These are phyloP conservation scores for Pilaira anomala DNA, from an alignment of 192 early-diverging fungal genomes.

Conservation along the genomic window DNA sequence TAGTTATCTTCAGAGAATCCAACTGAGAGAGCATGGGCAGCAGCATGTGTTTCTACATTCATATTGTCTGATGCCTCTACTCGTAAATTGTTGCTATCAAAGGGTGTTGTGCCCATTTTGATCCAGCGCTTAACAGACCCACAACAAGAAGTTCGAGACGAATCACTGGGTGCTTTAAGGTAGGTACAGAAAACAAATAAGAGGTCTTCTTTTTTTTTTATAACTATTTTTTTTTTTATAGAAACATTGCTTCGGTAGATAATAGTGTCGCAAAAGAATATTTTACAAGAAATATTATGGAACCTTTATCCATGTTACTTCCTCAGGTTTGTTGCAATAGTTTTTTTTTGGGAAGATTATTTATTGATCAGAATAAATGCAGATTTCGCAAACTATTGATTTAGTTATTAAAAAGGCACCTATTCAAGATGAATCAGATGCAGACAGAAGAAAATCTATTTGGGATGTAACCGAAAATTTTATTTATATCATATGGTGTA, in stretches of 20 bases:
- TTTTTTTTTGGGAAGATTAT: too few relatives aligned
- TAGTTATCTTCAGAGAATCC: constrained; percentile 65
- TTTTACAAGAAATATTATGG: constrained; percentile 51
- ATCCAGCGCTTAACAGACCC: constrained; percentile 72
- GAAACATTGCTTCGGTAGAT: constrained; percentile 56
- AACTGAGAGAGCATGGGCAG: constrained; percentile 85
- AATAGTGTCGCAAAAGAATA: constrained; percentile 56
- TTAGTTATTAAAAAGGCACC: constrained; percentile 33
- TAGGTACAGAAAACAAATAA: background rate
- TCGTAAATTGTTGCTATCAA: constrained; percentile 71
- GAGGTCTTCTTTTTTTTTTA: background rate
- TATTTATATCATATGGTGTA: constrained; percentile 52
- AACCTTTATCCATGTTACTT: constrained; percentile 44
- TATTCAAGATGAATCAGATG: constrained; percentile 33
- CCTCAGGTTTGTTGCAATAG: constrained; percentile 42
- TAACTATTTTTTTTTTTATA: constrained; percentile 10
- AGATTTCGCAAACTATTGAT: constrained; percentile 37
- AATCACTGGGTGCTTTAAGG: constrained; percentile 71
- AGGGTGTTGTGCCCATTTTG: constrained; percentile 61
- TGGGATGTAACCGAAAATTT: constrained; percentile 60
- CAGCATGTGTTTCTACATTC: constrained; percentile 81
- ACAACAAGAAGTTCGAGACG: constrained; percentile 69
- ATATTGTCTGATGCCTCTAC: constrained; percentile 58
- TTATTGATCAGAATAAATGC: background rate
- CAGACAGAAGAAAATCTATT: constrained; percentile 42